These are phyloP conservation scores for Capsicum chinense DNA, from an alignment of 257 asterid species.

Conservation along the genomic window DNA sequence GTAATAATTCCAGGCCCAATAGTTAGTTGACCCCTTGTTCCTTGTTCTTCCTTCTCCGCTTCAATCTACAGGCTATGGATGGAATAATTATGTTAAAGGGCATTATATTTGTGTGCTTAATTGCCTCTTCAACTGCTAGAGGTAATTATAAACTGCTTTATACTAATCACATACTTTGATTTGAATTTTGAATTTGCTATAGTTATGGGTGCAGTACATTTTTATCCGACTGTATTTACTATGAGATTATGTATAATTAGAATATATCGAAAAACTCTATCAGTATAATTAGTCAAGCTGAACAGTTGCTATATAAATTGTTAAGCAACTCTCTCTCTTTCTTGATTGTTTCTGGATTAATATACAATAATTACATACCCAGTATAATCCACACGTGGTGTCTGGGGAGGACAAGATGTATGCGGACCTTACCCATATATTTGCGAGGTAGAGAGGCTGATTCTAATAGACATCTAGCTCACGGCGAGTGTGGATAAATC, in stretches of 20 bases:
- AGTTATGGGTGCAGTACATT: not conserved
- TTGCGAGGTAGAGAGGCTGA: too few relatives aligned
- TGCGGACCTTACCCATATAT: too few relatives aligned
- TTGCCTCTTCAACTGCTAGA: slow-evolving; percentile 44
- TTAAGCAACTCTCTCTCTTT: too few relatives aligned
- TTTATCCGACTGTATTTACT: not conserved
- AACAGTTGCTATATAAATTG: not conserved
- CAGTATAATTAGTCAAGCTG: not conserved
- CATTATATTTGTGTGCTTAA: slow-evolving; percentile 34
- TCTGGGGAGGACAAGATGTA: too few relatives aligned
- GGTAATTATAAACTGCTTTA: slow-evolving; percentile 34
- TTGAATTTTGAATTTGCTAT: not conserved
- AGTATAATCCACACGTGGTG: too few relatives aligned
- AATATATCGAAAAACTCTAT: not conserved
- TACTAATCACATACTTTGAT: not conserved
- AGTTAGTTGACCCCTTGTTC: slow-evolving; percentile 6
- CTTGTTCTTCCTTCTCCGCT: not conserved
- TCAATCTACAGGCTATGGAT: slow-evolving; percentile 36
- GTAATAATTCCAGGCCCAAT: not conserved
- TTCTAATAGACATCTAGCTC: too few relatives aligned
- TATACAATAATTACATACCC: too few relatives aligned
- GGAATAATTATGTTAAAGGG: slow-evolving; percentile 35
- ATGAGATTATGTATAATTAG: not conserved
- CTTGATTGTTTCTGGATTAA: too few relatives aligned
- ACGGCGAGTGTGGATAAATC: too few relatives aligned